Base-by-base conservation (phyloP, 495 filamentous ascomycete species). In the Penicillium paradoxum region DNA sequence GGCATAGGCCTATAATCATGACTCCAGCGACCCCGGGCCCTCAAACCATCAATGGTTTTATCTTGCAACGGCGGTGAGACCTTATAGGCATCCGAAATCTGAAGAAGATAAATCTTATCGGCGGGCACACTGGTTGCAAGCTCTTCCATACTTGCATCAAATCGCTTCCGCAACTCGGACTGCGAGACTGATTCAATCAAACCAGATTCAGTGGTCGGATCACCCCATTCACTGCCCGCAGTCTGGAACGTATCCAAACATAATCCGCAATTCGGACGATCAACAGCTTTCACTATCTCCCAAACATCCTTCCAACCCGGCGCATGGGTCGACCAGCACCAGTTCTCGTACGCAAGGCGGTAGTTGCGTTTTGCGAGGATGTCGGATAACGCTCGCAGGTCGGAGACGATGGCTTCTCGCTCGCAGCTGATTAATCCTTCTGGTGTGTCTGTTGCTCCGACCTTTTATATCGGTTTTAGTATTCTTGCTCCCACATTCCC, bases 221-320 rank as follows among this genome's bases (percentile, higher is more conserved):
- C 87, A 0, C 72, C 87, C 80, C 79, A 91, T 68, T 95, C 88
- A 29, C 81, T 79, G 1, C 87, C 88, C 0, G 79, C 85, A 4
- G 80, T 86, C 62, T 92, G 88, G 71, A 92, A 91, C 0, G 88
- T 92, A 64, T 95, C 88, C 13, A 95, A 77, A 61, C 88, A 91
- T 2, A 91, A 68, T 0, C 89, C 87, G 25, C 90, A 68, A 58
- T 92, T 92, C 0, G 72, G 73, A 3, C 82, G 64, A 58, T 87
- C 70, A 3, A 83, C 83, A 10, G 68, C 73, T 40, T 77, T 55
- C 5, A 87, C 81, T 21, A 91, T 85, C 1, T 81, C 71, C 82
- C 83, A 90, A 11, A 84, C 83, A 22, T 80, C 74, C 48, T 73
- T 76, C 87, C 87, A 92, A 6, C 66, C 75, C 5, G 83, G 83